Evolutionary conservation across 164 flowering plant species (phyloP).

Genomic region (Pachysandra terminalis): DNA sequence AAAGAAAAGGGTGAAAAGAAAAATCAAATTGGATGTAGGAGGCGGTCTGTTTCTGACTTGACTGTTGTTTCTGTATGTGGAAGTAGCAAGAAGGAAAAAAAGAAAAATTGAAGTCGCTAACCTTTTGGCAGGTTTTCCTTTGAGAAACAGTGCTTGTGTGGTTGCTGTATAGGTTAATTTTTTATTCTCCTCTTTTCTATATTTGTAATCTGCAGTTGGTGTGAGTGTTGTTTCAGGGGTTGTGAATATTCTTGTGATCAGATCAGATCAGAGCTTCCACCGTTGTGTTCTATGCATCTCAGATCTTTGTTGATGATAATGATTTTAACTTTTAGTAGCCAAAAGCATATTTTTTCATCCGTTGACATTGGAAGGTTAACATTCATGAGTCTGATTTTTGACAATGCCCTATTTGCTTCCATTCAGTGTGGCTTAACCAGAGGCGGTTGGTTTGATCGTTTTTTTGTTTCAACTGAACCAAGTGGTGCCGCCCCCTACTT

Average conservation of each 20-base stretch:
- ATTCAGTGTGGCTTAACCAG: no score
- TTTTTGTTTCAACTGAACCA: no score
- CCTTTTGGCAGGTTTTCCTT: constrained; percentile 41
- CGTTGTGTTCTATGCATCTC: constrained; percentile 30
- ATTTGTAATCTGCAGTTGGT: constrained; percentile 52
- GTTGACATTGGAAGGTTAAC: no score
- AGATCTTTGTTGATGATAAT: no score
- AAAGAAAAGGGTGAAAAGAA: no score
- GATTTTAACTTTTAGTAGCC: no score
- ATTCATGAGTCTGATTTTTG: no score
- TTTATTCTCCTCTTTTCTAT: constrained; percentile 19
- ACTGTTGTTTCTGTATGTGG: constrained; percentile 36
- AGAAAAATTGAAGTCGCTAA: constrained; percentile 43
- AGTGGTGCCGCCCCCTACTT: no score
- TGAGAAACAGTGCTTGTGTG: constrained; percentile 27
- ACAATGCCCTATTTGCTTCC: no score
- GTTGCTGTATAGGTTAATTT: constrained; percentile 36
- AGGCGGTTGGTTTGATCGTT: no score
- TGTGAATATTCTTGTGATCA: constrained; percentile 52
- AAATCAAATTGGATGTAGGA: constrained; percentile 23
- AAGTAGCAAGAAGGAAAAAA: constrained; percentile 28
- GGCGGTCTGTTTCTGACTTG: constrained; percentile 57
- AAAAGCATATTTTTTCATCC: no score
- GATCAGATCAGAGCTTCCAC: constrained; percentile 33
- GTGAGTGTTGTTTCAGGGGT: constrained; percentile 41